Base-by-base conservation (phyloP, 2,329 filamentous ascomycete genomes). In the Ophiostoma montium region DNA sequence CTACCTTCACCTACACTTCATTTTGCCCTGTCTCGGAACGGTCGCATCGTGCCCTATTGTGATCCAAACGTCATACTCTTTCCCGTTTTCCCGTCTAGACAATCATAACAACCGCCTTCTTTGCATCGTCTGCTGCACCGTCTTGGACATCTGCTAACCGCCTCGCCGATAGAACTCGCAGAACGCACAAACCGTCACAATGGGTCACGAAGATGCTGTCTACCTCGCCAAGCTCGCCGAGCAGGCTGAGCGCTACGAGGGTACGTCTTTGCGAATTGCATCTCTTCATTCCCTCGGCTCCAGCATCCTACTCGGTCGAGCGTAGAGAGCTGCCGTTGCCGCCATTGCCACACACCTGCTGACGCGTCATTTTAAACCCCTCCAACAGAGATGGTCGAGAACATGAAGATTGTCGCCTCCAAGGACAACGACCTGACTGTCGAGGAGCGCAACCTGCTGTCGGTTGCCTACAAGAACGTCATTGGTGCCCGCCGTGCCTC, bases 161-260 rank as follows among this genome's bases (percentile, higher is more conserved):
- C 9, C n/a, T 12, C 39, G 41, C 23, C 31, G 30, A 48, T 58
- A 48, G 35, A 58, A 52, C 52, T 56, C 63, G 59, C 38, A 47
- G 47, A 27, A 27, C 23, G 8, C 23, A 27, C 23, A 23, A 50
- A 52, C 60, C 67, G 70, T 67, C 76, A 89, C 76, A 76, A 96
- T 96, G 90, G 88, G 86, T 81, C 87, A 95, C 79, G 90, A 96
- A 80, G 89, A 96, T 76, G 90, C 89, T 65, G 92, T 98, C 67
- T 96, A 96, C 73, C 84, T 96, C 70, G 92, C 92, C 74, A 96
- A 96, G 88, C 86, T 98, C 71, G 92, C 92, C 68, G 92, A 98
- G 84, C 92, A 98, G 82, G 92, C 92, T 71, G 92, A 98, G 83
- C 90, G 92, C 70, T 98, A 98, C 74, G 92, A 98, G 78, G 92